Evolutionary conservation across 2,329 filamentous ascomycete species (phyloP).

Genomic region (Colletotrichum sp.): DNA sequence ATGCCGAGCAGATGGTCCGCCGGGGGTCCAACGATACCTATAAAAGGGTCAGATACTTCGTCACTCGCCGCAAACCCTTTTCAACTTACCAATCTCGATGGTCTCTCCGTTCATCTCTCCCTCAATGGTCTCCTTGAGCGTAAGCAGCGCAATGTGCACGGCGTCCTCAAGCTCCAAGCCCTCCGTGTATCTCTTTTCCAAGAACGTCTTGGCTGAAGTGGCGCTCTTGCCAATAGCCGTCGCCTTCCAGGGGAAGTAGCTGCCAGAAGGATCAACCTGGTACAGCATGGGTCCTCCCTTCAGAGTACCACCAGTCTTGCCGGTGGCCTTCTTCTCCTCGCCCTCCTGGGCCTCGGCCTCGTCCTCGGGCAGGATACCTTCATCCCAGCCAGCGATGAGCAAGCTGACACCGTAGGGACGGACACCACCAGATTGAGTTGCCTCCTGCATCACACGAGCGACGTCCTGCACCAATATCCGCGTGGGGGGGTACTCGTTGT

Average conservation of each 20-base stretch:
- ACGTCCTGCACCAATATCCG: constrained; percentile 99
- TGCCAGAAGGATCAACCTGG: constrained; percentile 98
- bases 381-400: constrained; percentile 96
- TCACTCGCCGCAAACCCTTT: not conserved
- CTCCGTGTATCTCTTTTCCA: constrained; percentile 99
- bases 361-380: constrained; percentile 88
- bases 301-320: constrained; percentile 93
- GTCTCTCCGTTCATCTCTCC: constrained; percentile 99
- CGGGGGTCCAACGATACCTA: constrained; percentile 93
- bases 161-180: constrained; percentile 97
- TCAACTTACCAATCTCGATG: constrained; percentile 86
- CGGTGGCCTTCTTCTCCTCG: constrained; percentile 74
- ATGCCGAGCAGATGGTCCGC: constrained; percentile 92
- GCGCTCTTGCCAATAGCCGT: constrained; percentile 99
- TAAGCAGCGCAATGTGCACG: constrained; percentile 96
- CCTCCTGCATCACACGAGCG: constrained; percentile 97
- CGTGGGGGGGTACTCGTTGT: constrained; percentile 99
- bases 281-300: constrained; percentile 98
- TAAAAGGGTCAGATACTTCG: not conserved
- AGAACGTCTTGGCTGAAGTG: constrained; percentile 96
- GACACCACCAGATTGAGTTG: constrained; percentile 96
- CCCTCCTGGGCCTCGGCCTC: constrained; percentile 61
- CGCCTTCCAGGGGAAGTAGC: constrained; percentile 99
- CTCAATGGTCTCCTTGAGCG: constrained; percentile 98
- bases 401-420: constrained; percentile 95